Percentiles rank a stretch among this genome's conserved stretches.
These are phyloP conservation scores for Diaporthe sp. DNA, from an alignment of 2,329 filamentous ascomycete genomes.

Conservation along the genomic window DNA sequence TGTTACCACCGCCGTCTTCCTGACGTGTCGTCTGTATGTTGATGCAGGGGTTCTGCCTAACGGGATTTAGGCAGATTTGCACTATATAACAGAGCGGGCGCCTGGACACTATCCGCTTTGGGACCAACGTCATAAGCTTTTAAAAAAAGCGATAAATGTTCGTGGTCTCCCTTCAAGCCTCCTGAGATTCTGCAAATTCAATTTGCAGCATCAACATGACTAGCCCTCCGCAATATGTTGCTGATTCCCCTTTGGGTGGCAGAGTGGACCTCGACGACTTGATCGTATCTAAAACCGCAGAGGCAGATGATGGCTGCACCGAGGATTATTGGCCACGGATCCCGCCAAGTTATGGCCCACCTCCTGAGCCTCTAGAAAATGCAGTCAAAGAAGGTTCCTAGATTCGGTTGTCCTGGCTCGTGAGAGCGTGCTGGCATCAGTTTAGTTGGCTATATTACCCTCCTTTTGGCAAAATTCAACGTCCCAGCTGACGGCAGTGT, in stretches of 20 bases:
- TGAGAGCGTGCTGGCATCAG: not conserved
- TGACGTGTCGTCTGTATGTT: not conserved
- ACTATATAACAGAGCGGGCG: not conserved
- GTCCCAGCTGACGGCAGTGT: not conserved
- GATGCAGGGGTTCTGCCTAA: not conserved
- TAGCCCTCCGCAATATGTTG: not conserved
- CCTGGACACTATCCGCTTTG: not conserved
- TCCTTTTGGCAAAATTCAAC: not conserved
- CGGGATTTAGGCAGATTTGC: constrained; percentile 12
- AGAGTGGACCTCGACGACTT: not conserved
- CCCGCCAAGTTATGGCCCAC: not conserved
- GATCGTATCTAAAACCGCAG: not conserved
- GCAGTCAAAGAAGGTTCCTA: constrained; percentile 1
- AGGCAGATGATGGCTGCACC: not conserved
- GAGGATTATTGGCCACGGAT: constrained; percentile 1
- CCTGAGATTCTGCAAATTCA: not conserved
- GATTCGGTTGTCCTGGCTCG: not conserved
- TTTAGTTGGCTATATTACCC: constrained; percentile 1
- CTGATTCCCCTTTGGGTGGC: not conserved
- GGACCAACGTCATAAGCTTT: not conserved
- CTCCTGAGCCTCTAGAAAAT: not conserved
- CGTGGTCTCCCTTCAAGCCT: not conserved
- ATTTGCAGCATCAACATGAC: not conserved
- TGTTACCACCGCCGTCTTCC: not conserved
- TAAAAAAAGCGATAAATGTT: not conserved